phyloP scores from a whole-genome alignment of 2,329 filamentous ascomycete species.

The Blastomyces emzantsi region DNA sequence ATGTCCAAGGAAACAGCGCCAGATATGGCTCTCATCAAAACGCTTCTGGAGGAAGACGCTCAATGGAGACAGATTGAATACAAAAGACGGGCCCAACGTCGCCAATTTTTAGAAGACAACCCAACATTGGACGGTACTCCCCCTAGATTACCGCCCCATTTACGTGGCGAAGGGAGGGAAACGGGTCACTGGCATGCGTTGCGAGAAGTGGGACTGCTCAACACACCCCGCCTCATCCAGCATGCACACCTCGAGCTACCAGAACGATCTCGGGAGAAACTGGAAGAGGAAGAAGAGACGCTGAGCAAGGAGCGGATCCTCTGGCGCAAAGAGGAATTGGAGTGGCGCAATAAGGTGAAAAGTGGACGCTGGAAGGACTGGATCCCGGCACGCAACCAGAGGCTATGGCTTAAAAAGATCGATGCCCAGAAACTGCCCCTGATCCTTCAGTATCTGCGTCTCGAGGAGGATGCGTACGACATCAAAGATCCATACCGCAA shows the following conservation, averaged over 20 bases:
- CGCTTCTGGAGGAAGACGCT: conserved; percentile 12
- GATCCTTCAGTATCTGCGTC: conserved; percentile 3
- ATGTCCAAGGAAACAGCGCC: conserved; percentile 8
- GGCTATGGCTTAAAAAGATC: conserved; percentile 1
- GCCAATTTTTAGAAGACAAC: conserved; percentile 1
- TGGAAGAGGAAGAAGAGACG: background rate
- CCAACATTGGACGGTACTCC: background rate
- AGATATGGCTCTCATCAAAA: conserved; percentile 7
- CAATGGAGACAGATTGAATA: conserved; percentile 7
- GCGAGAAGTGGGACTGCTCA: conserved; percentile 1
- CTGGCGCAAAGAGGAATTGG: conserved; percentile 7
- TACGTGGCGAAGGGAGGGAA: background rate
- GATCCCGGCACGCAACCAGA: background rate
- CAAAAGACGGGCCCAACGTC: background rate
- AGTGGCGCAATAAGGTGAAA: conserved; percentile 1
- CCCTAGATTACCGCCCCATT: background rate
- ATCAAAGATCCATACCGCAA: conserved; percentile 3
- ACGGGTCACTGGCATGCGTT: conserved; percentile 1
- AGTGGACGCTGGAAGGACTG: conserved; percentile 5
- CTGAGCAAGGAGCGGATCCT: background rate
- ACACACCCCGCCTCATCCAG: conserved; percentile 1
- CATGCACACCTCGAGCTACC: conserved; percentile 5
- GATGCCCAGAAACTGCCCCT: background rate
- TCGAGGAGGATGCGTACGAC: conserved; percentile 3
- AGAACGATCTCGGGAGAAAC: background rate